These are phyloP conservation scores for Macadamia tetraphylla DNA, from an alignment of 164 flowering plant species.

Conservation along the genomic window DNA sequence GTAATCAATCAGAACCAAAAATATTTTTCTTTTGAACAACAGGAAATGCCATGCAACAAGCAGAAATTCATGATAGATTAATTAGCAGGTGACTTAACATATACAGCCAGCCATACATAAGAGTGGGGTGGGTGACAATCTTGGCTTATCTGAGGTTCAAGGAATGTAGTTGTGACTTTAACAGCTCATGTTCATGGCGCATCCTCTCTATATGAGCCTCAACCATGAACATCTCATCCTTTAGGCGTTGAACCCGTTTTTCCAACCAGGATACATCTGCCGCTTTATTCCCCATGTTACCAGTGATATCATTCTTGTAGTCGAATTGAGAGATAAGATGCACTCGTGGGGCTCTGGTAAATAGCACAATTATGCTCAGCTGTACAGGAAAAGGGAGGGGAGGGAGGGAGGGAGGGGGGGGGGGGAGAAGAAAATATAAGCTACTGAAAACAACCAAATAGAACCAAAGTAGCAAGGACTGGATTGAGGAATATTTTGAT, in stretches of 20 bases:
- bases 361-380: constrained; percentile 71
- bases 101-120: background rate
- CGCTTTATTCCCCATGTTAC: constrained; percentile 22
- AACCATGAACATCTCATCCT: constrained; percentile 78
- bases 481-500: too few relatives aligned
- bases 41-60: too few relatives aligned
- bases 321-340: constrained; percentile 49
- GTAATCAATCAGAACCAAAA: background rate
- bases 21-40: background rate
- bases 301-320: constrained; percentile 22
- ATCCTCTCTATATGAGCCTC: constrained; percentile 71
- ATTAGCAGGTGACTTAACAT: background rate
- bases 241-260: constrained; percentile 57
- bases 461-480: too few relatives aligned
- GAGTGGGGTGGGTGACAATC: constrained; percentile 2
- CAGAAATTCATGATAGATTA: background rate
- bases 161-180: constrained; percentile 51
- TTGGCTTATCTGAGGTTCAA: constrained; percentile 31
- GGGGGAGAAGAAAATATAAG: too few relatives aligned
- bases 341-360: constrained; percentile 60
- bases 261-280: constrained; percentile 60
- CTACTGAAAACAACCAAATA: background rate
- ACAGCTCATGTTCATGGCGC: constrained; percentile 48
- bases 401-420: background rate
- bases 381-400: constrained; percentile 23